phyloP scores from a whole-genome alignment of 2,329 filamentous ascomycete genomes.

The Aspergillus quadrilineatus region DNA sequence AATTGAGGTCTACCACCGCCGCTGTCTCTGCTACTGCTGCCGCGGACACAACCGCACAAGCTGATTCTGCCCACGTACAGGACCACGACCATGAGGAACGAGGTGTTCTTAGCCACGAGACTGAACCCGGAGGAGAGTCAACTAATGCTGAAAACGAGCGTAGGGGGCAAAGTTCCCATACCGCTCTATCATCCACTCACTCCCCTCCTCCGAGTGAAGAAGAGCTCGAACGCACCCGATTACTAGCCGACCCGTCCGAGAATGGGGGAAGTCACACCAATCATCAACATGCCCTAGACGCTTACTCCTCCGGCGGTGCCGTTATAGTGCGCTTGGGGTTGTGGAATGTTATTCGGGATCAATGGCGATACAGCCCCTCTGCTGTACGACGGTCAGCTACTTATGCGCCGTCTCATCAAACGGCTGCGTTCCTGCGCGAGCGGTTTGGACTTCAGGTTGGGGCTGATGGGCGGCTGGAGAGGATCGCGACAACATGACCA shows the following conservation, averaged over 20 bases:
- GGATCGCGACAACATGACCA: constrained; percentile 24
- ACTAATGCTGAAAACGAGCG: constrained; percentile 38
- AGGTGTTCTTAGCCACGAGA: constrained; percentile 42
- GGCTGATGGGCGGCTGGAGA: constrained; percentile 34
- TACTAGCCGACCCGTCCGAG: constrained; percentile 37
- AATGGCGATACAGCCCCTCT: constrained; percentile 37
- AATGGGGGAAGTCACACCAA: constrained; percentile 20
- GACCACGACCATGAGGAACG: constrained; percentile 62
- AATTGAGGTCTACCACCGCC: constrained; percentile 16
- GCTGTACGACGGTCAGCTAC: constrained; percentile 22
- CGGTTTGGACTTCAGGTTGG: constrained; percentile 41
- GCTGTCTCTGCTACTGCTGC: constrained; percentile 17
- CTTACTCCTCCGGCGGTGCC: constrained; percentile 37
- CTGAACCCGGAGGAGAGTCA: neutral
- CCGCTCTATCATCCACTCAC: constrained; percentile 7
- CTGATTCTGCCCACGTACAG: constrained; percentile 35
- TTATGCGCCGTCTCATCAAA: constrained; percentile 34
- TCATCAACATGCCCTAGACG: constrained; percentile 39
- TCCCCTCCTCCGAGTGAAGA: constrained; percentile 18
- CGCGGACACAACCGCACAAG: constrained; percentile 21
- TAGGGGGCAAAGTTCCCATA: constrained; percentile 26
- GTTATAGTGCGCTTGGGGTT: constrained; percentile 41
- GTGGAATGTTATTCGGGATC: constrained; percentile 36
- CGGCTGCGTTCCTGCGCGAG: constrained; percentile 37
- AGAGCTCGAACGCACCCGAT: constrained; percentile 29